phyloP scores from a whole-genome alignment of 192 early-diverging fungal species.

The Podila epicladia region DNA sequence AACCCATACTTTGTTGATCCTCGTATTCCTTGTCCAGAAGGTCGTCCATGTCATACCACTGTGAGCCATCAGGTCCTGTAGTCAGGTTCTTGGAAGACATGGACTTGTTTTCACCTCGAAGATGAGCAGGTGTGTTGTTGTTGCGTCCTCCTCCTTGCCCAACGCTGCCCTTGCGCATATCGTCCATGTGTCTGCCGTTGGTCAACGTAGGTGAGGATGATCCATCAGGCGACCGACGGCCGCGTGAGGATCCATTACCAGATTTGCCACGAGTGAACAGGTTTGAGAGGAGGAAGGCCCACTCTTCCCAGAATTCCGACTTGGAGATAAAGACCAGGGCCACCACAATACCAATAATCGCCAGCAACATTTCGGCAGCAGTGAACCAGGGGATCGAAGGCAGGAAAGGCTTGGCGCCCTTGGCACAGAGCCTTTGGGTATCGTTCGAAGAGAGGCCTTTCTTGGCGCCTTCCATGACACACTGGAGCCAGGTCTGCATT shows the following conservation, averaged over 20 bases:
- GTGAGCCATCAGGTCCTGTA: slow-evolving; percentile 6
- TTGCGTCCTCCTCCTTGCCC: background rate
- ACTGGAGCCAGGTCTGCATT: slow-evolving; percentile 12
- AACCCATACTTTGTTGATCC: background rate
- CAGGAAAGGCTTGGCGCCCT: background rate
- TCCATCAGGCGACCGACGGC: slow-evolving; percentile 15
- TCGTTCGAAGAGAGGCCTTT: slow-evolving; percentile 16
- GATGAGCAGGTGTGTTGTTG: background rate
- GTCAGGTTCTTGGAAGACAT: slow-evolving; percentile 14
- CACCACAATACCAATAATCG: slow-evolving; percentile 22
- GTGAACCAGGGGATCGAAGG: slow-evolving; percentile 41
- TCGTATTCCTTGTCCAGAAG: slow-evolving; percentile 40
- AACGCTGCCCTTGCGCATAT: background rate
- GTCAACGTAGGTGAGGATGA: background rate
- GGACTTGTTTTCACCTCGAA: slow-evolving; percentile 12
- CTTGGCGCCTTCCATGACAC: background rate
- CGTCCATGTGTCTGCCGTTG: background rate
- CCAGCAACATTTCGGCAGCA: slow-evolving; percentile 29
- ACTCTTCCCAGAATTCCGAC: slow-evolving; percentile 42
- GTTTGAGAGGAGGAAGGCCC: slow-evolving; percentile 27
- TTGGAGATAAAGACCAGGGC: slow-evolving; percentile 34
- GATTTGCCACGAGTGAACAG: slow-evolving; percentile 16
- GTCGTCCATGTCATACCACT: slow-evolving; percentile 51
- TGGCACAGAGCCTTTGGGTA: slow-evolving; percentile 26
- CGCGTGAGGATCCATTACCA: slow-evolving; percentile 10